phyloP scores from a whole-genome alignment of 2,329 filamentous ascomycete species.

The Sclerotinia subarctica region DNA sequence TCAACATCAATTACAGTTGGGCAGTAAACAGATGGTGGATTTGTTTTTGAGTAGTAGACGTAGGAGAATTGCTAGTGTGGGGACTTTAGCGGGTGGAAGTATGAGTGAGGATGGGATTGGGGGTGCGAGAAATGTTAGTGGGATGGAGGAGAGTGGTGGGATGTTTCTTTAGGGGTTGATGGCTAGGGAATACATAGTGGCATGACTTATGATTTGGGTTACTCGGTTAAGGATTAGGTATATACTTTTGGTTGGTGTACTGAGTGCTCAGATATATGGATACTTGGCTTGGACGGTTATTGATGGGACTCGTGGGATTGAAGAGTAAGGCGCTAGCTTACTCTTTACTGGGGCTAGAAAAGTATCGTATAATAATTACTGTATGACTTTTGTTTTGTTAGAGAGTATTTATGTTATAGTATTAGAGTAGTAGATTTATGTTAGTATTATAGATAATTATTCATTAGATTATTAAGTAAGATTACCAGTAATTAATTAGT shows the following conservation, averaged over 20 bases:
- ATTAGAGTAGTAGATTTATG: too few relatives aligned
- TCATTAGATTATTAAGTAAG: neutral
- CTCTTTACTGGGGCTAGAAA: too few relatives aligned
- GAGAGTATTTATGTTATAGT: too few relatives aligned
- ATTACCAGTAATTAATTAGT: neutral
- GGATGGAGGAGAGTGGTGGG: neutral
- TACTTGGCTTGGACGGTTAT: neutral
- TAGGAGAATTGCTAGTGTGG: conserved; percentile 42
- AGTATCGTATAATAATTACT: neutral
- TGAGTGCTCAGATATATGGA: neutral
- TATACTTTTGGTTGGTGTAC: neutral
- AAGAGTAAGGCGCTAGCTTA: neutral
- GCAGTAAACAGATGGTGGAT: conserved; percentile 54
- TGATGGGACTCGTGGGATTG: neutral
- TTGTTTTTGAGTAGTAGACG: conserved; percentile 51
- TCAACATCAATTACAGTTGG: conserved; percentile 41
- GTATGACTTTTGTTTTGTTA: neutral
- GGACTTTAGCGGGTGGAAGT: conserved; percentile 39
- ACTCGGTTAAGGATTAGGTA: neutral
- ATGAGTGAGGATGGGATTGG: neutral
- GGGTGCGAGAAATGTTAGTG: neutral
- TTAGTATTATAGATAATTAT: neutral
- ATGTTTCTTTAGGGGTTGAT: neutral
- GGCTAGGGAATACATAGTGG: neutral
- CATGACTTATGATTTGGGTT: neutral